A percentile compares a stretch with the other conserved stretches of the same genome.
Conservation (phyloP, 148 eudicot genomes). For the Heliamphora exappendiculata region DNA sequence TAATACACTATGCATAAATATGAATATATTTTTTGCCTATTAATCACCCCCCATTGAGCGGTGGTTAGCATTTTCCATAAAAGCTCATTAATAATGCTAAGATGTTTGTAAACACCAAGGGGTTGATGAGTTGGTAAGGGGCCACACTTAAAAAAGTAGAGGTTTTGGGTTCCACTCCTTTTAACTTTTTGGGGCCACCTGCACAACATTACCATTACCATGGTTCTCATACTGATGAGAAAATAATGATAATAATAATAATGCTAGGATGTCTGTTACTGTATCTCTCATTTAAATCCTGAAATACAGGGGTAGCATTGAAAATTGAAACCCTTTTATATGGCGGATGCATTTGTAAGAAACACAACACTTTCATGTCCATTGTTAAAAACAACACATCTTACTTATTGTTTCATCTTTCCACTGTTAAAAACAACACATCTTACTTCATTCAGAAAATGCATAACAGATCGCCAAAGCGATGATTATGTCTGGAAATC, state of each 20-base stretch:
- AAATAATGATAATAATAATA: not conserved
- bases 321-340: not conserved
- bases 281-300: not conserved
- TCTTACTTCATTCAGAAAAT: not conserved
- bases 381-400: not conserved
- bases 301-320: not conserved
- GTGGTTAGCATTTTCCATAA: no score
- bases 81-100: no score
- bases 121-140: no score
- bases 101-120: no score
- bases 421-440: not conserved
- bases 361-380: not conserved
- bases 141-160: no score
- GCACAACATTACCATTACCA: no score
- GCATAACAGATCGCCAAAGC: slow-evolving; percentile 81
- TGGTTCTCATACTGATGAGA: no score
- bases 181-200: no score
- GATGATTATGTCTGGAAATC: slow-evolving; percentile 67
- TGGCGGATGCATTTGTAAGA: not conserved
- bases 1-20: no score
- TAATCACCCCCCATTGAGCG: no score
- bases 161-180: no score
- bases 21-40: no score
- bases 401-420: not conserved
- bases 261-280: not conserved